Evolutionary conservation across 192 early-diverging fungal species (phyloP), one percentile per base, ranked within the genome.

Genomic region (Chytriomyces sp.): DNA sequence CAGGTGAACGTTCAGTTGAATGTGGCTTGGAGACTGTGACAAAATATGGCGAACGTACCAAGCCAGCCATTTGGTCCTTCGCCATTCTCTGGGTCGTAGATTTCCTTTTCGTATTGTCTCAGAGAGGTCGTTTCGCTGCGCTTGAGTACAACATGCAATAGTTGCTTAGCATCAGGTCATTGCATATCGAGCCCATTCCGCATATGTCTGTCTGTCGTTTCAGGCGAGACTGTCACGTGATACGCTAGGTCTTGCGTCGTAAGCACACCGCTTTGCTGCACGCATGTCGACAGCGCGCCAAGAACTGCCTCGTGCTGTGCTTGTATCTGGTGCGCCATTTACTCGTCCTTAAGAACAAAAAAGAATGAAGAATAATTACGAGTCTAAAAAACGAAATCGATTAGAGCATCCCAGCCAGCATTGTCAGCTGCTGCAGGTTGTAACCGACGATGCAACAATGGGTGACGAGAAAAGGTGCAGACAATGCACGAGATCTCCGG

Each of bases 151-250:
- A 81, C 84, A 58, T 79, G 82, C 34, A 96, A 60, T 33, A 93
- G 79, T 44, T 94, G 91, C 63, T 85, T 82, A 4, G 87, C 86
- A 4, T 82, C 86, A 0, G 82, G 78, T 73, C 89, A 81, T 30
- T 90, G 90, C 25, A 84, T 37, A 54, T 71, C 74, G 34, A 98
- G 55, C 44, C 93, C 93, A 64, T 90, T 90, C 38, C 94, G 87
- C 89, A 99, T 99, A 99, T 17, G 77, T 77, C 63, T 94, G 53
- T 95, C 98, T 96, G 72, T 98, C 96, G 8, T 75, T 72, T 2
- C 96, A 92, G 17, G 98, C 59, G 4, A 96, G 98, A n/a, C 92
- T 91, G 78, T 32, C 41, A 41, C 39, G 63, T 65, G 63, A 41
- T 28, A 65, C 19, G n/a, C 17, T 4, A 44, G 39, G 22, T 65